These are phyloP conservation scores for Aspergillus sparsus DNA, from an alignment of 495 filamentous ascomycete genomes.

Conservation along the genomic window DNA sequence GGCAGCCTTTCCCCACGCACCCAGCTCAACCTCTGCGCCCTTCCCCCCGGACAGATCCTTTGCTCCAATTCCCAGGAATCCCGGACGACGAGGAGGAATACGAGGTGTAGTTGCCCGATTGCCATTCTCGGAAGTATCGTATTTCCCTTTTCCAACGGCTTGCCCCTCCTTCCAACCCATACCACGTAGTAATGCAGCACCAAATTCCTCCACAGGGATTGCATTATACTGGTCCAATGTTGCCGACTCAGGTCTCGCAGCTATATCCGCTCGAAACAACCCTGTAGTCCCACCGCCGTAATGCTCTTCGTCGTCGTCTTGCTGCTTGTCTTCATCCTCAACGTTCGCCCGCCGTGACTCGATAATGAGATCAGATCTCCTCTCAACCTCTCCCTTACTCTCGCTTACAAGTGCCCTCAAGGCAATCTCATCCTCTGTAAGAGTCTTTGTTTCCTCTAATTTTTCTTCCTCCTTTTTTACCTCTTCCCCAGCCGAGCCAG, in stretches of 20 bases:
- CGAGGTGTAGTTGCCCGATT: constrained; percentile 38
- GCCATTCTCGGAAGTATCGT: constrained; percentile 32
- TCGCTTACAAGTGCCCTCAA: constrained; percentile 70
- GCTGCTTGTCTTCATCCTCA: constrained; percentile 32
- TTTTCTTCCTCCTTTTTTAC: background rate
- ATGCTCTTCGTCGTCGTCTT: constrained; percentile 10
- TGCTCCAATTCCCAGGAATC: constrained; percentile 82
- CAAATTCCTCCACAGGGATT: constrained; percentile 92
- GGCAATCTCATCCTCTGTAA: constrained; percentile 74
- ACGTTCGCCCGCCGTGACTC: constrained; percentile 38
- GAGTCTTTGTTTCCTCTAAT: constrained; percentile 29
- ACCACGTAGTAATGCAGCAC: constrained; percentile 78
- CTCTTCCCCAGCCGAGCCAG: background rate
- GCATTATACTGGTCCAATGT: constrained; percentile 82
- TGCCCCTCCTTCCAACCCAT: constrained; percentile 96
- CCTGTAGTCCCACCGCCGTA: constrained; percentile 57
- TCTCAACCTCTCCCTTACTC: constrained; percentile 52
- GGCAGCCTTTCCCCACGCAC: constrained; percentile 70
- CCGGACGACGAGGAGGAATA: constrained; percentile 66
- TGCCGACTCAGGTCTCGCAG: constrained; percentile 71
- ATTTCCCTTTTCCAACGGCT: constrained; percentile 59
- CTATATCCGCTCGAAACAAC: constrained; percentile 66
- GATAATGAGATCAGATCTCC: constrained; percentile 61
- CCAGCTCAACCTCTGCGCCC: constrained; percentile 73
- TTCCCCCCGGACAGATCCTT: constrained; percentile 59